These are phyloP conservation scores for Boletus insuetus DNA, from an alignment of 768 basidiomycete species.

Conservation along the genomic window DNA sequence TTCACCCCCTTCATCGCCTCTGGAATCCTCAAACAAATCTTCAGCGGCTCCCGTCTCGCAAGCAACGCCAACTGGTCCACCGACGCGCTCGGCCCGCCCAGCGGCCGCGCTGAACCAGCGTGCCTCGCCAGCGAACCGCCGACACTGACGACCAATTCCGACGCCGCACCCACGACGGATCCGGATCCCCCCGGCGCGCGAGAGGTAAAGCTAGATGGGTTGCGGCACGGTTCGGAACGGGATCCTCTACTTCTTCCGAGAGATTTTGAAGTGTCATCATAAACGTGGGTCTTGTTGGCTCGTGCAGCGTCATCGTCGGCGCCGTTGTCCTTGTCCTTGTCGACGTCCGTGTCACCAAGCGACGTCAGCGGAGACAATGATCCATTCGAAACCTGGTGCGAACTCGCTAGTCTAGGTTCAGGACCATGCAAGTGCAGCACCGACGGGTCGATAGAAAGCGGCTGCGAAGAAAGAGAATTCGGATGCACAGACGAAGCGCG, in stretches of 20 bases:
- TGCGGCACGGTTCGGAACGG: not conserved
- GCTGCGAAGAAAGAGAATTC: not conserved
- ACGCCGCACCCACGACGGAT: not conserved
- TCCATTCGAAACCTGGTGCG: not conserved
- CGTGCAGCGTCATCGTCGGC: no score
- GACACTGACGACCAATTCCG: not conserved
- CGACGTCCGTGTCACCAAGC: slow-evolving; percentile 1
- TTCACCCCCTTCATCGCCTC: slow-evolving; percentile 9
- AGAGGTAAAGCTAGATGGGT: no score
- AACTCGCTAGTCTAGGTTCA: not conserved
- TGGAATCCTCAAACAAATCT: slow-evolving; percentile 9
- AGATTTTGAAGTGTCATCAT: no score
- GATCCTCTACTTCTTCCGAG: not conserved
- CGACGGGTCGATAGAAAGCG: slow-evolving; percentile 9
- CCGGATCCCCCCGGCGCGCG: no score
- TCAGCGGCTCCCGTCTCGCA: slow-evolving; percentile 13
- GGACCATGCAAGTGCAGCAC: not conserved
- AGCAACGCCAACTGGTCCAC: slow-evolving; percentile 14
- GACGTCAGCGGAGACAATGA: slow-evolving; percentile 20
- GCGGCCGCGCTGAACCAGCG: not conserved
- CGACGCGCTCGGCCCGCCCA: slow-evolving; percentile 23
- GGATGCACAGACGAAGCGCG: not conserved
- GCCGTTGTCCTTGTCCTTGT: not conserved
- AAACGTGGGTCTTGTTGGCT: no score
- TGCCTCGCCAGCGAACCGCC: no score